Evolutionary conservation across 2,329 filamentous ascomycete genomes (phyloP).

Genomic region (Albifimbria verrucaria): DNA sequence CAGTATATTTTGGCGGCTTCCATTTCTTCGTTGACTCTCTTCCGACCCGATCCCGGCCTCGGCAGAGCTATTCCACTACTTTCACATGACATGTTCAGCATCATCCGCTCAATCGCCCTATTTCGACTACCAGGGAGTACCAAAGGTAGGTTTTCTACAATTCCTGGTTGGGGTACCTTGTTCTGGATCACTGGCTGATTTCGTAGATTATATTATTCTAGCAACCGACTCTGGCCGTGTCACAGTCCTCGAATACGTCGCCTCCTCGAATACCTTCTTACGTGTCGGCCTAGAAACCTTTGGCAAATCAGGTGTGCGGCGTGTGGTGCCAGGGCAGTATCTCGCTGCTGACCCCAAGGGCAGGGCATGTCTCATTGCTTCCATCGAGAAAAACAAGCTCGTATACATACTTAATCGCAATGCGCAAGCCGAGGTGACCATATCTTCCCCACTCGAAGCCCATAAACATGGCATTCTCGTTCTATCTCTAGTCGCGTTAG

Average conservation of each 20-base stretch:
- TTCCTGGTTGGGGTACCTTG: constrained; percentile 50
- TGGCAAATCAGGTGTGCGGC: constrained; percentile 90
- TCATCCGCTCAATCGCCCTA: constrained; percentile 82
- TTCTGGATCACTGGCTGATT: constrained; percentile 51
- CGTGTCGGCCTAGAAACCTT: constrained; percentile 95
- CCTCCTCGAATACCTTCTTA: constrained; percentile 80
- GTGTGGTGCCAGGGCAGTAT: constrained; percentile 94
- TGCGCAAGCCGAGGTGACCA: constrained; percentile 89
- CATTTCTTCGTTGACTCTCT: constrained; percentile 82
- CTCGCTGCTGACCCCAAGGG: constrained; percentile 94
- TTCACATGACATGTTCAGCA: constrained; percentile 93
- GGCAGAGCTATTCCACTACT: constrained; percentile 83
- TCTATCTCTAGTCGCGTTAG: constrained; percentile 80
- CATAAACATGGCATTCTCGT: constrained; percentile 91
- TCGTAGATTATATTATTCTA: constrained; percentile 88
- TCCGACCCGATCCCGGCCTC: constrained; percentile 80
- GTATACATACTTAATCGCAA: constrained; percentile 98
- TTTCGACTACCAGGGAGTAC: constrained; percentile 91
- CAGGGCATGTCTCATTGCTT: constrained; percentile 89
- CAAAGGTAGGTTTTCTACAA: constrained; percentile 75
- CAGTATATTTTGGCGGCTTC: constrained; percentile 95
- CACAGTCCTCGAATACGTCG: constrained; percentile 87
- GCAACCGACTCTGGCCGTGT: constrained; percentile 95
- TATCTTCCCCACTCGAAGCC: constrained; percentile 94
- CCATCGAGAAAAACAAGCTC: constrained; percentile 97